Evolutionary conservation across 1,284 basidiomycete genomes (phyloP), one percentile per base, ranked within the genome.

Genomic region (Pyrrhoderma noxium): DNA sequence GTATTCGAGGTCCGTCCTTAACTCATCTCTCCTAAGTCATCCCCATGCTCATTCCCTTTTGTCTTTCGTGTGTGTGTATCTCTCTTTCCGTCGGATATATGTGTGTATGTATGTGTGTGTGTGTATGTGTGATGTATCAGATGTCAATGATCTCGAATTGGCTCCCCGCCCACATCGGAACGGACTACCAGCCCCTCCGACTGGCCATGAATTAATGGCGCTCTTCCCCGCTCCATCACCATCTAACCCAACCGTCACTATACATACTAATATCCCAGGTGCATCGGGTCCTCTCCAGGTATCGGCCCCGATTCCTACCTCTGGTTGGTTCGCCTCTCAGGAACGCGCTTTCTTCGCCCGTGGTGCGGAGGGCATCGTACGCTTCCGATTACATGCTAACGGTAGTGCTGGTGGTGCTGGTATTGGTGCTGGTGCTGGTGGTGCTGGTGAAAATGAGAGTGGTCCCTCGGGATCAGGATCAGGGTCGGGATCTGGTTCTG

Each of bases 171-270:
- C 39, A 21, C 52, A 43, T n/a, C 47, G 45, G 9, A 23, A 21
- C 35, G 45, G 45, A 11, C 27, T 51, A 61, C 85, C 85, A 19
- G 75, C 81, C 0, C 85, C 85, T 1, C 81, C 82, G 3, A 85
- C 83, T 0, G 85, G 85, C 1, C 85, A 88, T 58, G 83, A 88
- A 57, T 74, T 88, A 58, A 88, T 88, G 85, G 80, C 81, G 8
- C 75, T 88, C 67, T 87, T 87, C 62, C 85, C 85, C 1, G 74
- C 84, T 3, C 69, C 79, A 5, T 73, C 81, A 7, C 83, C 83
- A 2, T 70, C 75, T 40, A 8, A 19, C 25, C 45, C 48, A 14
- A 37, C 47, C 37, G 22, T 40, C 38, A 16, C 8, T 40, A 8
- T 40, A 18, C 38, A 40, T 40, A 8, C 21, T 40, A 16, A 40